phyloP scores from a whole-genome alignment of 2,329 filamentous ascomycete genomes.

The Juglanconis sp. region DNA sequence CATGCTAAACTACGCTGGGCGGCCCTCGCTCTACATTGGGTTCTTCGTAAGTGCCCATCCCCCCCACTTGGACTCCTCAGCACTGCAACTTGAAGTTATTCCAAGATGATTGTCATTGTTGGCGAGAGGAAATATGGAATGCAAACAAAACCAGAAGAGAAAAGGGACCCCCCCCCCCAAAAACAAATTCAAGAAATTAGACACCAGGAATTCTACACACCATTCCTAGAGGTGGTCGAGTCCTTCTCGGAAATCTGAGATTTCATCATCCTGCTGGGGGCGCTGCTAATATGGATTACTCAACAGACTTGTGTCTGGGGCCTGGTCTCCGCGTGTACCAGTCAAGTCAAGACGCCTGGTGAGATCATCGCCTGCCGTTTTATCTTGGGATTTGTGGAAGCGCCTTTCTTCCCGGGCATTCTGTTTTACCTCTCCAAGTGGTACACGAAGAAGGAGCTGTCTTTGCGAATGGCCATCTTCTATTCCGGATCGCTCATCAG shows the following conservation, averaged over 20 bases:
- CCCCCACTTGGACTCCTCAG: not conserved
- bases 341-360: slow-evolving; percentile 29
- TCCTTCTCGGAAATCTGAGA: not conserved
- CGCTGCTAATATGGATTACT: not conserved
- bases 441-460: slow-evolving; percentile 16
- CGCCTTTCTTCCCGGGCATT: slow-evolving; percentile 40
- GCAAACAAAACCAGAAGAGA: no score
- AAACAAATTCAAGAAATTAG: no score
- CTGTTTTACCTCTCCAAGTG: slow-evolving; percentile 18
- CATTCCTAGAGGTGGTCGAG: no score
- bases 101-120: no score
- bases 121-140: no score
- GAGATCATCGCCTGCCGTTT: slow-evolving; percentile 35
- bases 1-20: slow-evolving; percentile 29
- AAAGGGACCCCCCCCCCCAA: no score
- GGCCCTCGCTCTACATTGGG: slow-evolving; percentile 30
- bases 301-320: slow-evolving; percentile 14
- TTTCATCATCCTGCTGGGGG: not conserved
- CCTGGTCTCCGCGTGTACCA: slow-evolving; percentile 28
- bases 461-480: slow-evolving; percentile 18
- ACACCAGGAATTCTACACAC: no score
- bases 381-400: slow-evolving; percentile 36
- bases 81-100: not conserved
- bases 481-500: slow-evolving; percentile 14
- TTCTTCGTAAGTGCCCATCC: slow-evolving; percentile 31